phyloP scores from a whole-genome alignment of 1,284 basidiomycete genomes.

The Trametes polyzona region DNA sequence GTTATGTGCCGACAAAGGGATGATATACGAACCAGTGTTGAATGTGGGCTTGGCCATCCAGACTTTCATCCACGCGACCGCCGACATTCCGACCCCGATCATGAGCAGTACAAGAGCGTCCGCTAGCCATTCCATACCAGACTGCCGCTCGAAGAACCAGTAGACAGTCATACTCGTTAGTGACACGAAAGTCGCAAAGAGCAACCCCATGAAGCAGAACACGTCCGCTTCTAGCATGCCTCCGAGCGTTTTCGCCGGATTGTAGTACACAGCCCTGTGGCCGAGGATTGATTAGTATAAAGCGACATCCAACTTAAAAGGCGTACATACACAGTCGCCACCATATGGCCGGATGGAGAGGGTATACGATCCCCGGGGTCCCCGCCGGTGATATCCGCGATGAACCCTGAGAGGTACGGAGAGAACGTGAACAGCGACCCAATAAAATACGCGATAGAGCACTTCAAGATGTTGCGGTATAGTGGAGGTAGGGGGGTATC shows the following conservation, averaged over 20 bases:
- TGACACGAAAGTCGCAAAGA: constrained; percentile 77
- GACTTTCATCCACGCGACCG: constrained; percentile 86
- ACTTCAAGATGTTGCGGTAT: constrained; percentile 79
- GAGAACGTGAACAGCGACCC: constrained; percentile 94
- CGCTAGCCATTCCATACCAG: constrained; percentile 71
- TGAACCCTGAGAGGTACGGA: constrained; percentile 65
- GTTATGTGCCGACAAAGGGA: neutral
- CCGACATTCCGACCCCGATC: constrained; percentile 83
- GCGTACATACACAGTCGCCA: constrained; percentile 68
- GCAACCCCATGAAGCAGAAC: constrained; percentile 73
- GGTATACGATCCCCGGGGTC: constrained; percentile 62
- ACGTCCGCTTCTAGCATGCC: constrained; percentile 90
- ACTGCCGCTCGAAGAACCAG: constrained; percentile 72
- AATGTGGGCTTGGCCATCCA: constrained; percentile 91
- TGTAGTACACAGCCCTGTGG: constrained; percentile 77
- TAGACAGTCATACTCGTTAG: constrained; percentile 79
- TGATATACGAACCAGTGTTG: constrained; percentile 69
- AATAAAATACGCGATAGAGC: constrained; percentile 88
- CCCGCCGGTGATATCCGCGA: constrained; percentile 68
- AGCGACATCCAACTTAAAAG: neutral
- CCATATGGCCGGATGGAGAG: constrained; percentile 84
- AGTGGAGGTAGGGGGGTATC: constrained; percentile 21
- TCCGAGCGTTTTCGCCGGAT: constrained; percentile 86
- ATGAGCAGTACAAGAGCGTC: constrained; percentile 74
- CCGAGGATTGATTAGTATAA: neutral